Base-by-base conservation (phyloP, 2,329 filamentous ascomycete species). In the Pseudogymnoascus sp. region DNA sequence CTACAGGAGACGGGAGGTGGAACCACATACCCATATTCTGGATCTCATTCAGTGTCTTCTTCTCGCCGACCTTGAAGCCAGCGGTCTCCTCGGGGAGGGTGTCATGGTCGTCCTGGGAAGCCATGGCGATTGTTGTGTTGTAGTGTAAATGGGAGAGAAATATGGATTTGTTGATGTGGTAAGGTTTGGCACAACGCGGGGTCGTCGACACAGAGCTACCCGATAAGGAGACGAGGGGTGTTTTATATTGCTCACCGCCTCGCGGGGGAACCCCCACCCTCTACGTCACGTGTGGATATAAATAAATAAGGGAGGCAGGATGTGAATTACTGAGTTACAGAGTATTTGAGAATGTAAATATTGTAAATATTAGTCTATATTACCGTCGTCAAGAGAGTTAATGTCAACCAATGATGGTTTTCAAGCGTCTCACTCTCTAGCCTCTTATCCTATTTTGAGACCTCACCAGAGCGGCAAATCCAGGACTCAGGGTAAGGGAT, bases 21-120 rank as follows among this genome's bases (percentile, higher is more conserved):
- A 52, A 55, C 48, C 63, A 81, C 89, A 73, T 81, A 96, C 92
- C 94, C 78, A 99, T 88, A 76, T 96, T 82, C 73, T 93, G 84
- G 79, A 97, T 97, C 77, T 97, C 90, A 67, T 93, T 90, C 73
- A 99, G 83, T 70, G 90, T 95, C 85, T 97, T 96, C 87, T 97
- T 97, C 85, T 97, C 91, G 69, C 91, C 92, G 74, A 97, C 89
- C 86, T 95, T 97, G 87, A 97, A 97, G 74, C 93, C 93, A 79
- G 92, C 87, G 68, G 92, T 97, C 79, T 88, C 84, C 80, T 94
- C 89, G 67, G 91, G 88, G 76, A 89, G 81, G 69, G 93, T 85
- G 72, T 97, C 93, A 65, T 96, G 91, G 10, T 90, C 83, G 67
- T 87, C 80, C 72, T 84, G 62, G 55, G 79, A 82, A 68, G 86